Evolutionary conservation across 2,329 filamentous ascomycete genomes (phyloP).

Genomic region (Beauveria australis): DNA sequence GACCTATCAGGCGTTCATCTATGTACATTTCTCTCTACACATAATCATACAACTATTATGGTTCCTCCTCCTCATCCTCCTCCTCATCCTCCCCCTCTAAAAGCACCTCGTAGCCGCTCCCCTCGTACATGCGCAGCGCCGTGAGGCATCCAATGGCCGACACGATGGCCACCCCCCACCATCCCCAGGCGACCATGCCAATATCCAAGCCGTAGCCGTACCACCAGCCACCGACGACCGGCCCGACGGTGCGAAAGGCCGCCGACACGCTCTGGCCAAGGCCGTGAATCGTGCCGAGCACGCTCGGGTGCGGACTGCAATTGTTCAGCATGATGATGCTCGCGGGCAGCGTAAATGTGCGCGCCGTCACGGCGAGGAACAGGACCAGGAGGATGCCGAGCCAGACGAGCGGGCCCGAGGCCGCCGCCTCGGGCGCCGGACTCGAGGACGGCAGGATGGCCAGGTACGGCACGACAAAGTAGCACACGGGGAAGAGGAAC

Average conservation of each 20-base stretch:
- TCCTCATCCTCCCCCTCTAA: slow-evolving; percentile 39
- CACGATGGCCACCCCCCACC: slow-evolving; percentile 41
- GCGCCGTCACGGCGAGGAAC: slow-evolving; percentile 60
- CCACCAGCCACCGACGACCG: slow-evolving; percentile 41
- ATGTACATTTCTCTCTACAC: background rate
- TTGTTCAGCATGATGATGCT: slow-evolving; percentile 55
- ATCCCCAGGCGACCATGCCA: slow-evolving; percentile 38
- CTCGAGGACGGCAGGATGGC: slow-evolving; percentile 49
- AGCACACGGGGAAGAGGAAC: slow-evolving; percentile 58
- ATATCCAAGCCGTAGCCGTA: slow-evolving; percentile 37
- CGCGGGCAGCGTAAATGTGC: slow-evolving; percentile 58
- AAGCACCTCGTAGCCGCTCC: slow-evolving; percentile 52
- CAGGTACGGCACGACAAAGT: slow-evolving; percentile 59
- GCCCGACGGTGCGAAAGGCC: slow-evolving; percentile 41
- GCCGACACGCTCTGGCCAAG: slow-evolving; percentile 43
- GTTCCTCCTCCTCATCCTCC: slow-evolving; percentile 25
- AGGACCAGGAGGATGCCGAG: slow-evolving; percentile 53
- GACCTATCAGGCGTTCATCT: background rate
- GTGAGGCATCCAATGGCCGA: slow-evolving; percentile 49
- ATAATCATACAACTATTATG: background rate
- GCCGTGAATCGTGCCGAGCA: slow-evolving; percentile 50
- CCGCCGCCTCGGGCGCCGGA: slow-evolving; percentile 33
- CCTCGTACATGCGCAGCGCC: slow-evolving; percentile 56
- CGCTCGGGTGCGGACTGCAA: slow-evolving; percentile 49
- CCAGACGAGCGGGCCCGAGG: slow-evolving; percentile 48